phyloP scores from a whole-genome alignment of 305 asterid species.

The Fraxinus ornus region DNA sequence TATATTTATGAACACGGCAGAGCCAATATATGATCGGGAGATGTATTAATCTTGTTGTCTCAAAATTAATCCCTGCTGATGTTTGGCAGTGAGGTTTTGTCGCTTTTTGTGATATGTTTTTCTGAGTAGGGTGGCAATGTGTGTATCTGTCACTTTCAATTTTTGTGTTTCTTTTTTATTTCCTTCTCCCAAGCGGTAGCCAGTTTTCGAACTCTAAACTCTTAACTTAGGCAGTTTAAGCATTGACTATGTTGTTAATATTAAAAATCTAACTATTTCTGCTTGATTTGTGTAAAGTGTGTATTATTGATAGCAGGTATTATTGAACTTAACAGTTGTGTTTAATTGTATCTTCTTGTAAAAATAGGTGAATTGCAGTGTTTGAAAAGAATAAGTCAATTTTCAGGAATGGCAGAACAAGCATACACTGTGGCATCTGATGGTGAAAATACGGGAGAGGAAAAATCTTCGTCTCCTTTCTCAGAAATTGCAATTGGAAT shows the following conservation, averaged over 20 bases:
- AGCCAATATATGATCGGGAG: not conserved
- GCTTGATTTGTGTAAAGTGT: not conserved
- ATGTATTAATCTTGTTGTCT: not conserved
- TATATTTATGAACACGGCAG: not conserved
- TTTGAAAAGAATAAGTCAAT: not conserved
- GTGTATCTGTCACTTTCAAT: not conserved
- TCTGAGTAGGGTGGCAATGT: not conserved
- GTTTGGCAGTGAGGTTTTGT: not conserved
- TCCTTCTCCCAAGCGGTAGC: not conserved
- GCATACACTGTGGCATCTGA: constrained; percentile 84
- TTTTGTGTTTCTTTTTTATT: not conserved
- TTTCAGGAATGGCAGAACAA: constrained; percentile 68
- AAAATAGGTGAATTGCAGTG: not conserved
- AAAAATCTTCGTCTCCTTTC: constrained; percentile 44
- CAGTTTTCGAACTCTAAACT: not conserved
- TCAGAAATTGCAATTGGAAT: constrained; percentile 74
- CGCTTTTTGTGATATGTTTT: not conserved
- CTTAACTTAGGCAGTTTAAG: not conserved
- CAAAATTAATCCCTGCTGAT: not conserved
- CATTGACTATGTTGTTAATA: not conserved
- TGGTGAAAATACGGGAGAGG: constrained; percentile 75
- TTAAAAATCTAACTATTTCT: not conserved
- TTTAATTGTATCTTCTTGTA: not conserved
- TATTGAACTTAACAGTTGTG: not conserved
- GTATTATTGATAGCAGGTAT: not conserved